Evolutionary conservation across 768 basidiomycete genomes (phyloP).

Genomic region (Pluteus cervinus): DNA sequence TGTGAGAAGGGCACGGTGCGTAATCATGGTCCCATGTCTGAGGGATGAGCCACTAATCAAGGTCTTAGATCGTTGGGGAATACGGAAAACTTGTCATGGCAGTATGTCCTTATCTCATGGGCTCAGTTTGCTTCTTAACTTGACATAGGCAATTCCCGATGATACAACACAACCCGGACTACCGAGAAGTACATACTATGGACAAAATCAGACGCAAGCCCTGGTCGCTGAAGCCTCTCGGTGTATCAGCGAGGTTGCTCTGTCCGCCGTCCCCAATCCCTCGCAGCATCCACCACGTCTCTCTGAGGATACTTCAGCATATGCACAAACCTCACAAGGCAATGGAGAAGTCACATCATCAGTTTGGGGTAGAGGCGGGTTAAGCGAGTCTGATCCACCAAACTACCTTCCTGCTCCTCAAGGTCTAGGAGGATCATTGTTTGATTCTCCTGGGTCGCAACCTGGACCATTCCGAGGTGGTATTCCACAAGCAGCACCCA

Average conservation of each 20-base stretch:
- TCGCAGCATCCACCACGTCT: neutral
- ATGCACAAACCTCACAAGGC: neutral
- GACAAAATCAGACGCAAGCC: constrained; percentile 54
- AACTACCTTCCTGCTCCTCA: constrained; percentile 26
- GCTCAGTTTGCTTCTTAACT: neutral
- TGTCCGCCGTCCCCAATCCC: constrained; percentile 33
- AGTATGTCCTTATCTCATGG: constrained; percentile 18
- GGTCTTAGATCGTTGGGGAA: constrained; percentile 43
- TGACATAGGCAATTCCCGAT: constrained; percentile 66
- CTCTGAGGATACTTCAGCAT: neutral
- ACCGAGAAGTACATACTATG: constrained; percentile 65
- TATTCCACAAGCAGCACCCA: constrained; percentile 10
- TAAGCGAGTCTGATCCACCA: constrained; percentile 4
- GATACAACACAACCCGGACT: constrained; percentile 78
- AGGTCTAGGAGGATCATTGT: constrained; percentile 17
- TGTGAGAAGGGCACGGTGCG: constrained; percentile 71
- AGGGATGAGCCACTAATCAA: constrained; percentile 1
- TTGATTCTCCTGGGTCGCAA: constrained; percentile 17
- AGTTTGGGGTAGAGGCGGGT: neutral
- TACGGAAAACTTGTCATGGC: constrained; percentile 46
- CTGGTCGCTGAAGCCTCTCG: constrained; percentile 59
- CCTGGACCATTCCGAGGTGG: neutral
- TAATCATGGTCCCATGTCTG: constrained; percentile 2
- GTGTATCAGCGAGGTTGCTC: constrained; percentile 44
- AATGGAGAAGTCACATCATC: neutral